These are phyloP conservation scores for Colletotrichum aenigma DNA, from an alignment of 2,329 filamentous ascomycete species.

Conservation along the genomic window DNA sequence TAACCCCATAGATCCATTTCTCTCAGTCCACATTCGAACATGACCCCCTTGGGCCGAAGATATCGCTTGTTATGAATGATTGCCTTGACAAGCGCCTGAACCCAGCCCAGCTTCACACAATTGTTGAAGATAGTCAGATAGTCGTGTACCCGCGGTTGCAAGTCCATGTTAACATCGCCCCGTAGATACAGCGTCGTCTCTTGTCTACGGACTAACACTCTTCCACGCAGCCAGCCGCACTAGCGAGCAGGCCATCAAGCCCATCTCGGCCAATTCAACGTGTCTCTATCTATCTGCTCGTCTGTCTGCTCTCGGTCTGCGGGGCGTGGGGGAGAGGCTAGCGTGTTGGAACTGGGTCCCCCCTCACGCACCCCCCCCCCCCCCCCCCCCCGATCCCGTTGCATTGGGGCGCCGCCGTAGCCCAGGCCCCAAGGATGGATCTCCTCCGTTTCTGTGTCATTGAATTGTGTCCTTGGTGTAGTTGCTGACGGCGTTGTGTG, in stretches of 20 bases:
- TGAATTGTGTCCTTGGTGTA: slow-evolving; percentile 9
- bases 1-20: neutral
- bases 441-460: slow-evolving; percentile 16
- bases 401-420: slow-evolving; percentile 7
- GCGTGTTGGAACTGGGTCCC: neutral
- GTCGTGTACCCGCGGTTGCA: neutral
- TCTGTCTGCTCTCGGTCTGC: neutral
- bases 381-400: slow-evolving; percentile 6
- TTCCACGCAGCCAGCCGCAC: neutral
- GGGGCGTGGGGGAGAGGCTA: slow-evolving; percentile 14
- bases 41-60: neutral
- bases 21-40: neutral
- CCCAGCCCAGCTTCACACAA: neutral
- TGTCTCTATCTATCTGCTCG: neutral
- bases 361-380: neutral
- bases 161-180: rapidly evolving
- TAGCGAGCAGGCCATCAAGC: neutral
- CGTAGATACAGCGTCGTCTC: neutral
- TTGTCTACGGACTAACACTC: neutral
- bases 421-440: neutral
- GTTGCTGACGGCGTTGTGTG: neutral
- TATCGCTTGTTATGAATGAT: neutral
- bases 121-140: neutral
- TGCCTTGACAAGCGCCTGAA: neutral
- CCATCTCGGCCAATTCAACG: neutral